Conservation (phyloP, 768 basidiomycete genomes). For the Antrodiella citrinella region DNA sequence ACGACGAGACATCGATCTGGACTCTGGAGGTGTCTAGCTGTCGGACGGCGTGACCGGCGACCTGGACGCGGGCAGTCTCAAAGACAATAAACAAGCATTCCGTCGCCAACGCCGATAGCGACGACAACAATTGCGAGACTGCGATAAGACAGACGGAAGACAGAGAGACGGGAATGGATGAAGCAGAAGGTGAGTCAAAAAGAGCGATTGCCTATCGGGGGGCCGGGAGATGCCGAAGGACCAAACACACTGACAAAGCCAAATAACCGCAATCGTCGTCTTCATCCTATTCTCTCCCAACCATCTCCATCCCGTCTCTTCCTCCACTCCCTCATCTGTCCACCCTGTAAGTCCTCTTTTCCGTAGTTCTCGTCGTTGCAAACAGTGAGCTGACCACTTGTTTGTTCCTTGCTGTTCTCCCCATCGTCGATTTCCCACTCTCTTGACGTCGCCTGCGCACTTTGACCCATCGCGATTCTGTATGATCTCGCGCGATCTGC, state of each 20-base stretch:
- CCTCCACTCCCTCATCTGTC: neutral
- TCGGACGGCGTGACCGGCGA: too few relatives aligned
- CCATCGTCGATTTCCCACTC: slow-evolving; percentile 1
- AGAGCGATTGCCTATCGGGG: neutral
- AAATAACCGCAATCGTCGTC: neutral
- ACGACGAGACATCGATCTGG: too few relatives aligned
- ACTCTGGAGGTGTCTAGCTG: too few relatives aligned
- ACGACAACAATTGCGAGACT: too few relatives aligned
- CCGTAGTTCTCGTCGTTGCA: slow-evolving; percentile 1
- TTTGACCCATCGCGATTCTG: slow-evolving; percentile 31
- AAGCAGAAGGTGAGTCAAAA: neutral
- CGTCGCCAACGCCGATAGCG: too few relatives aligned
- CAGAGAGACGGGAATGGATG: neutral
- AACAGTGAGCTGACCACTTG: neutral
- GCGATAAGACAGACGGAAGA: neutral
- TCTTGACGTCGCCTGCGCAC: slow-evolving; percentile 4
- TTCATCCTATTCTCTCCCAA: neutral
- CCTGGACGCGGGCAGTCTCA: too few relatives aligned
- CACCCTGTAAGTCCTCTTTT: slow-evolving; percentile 11
- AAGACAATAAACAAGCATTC: too few relatives aligned
- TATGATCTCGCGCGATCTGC: slow-evolving; percentile 9
- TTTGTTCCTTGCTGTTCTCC: neutral
- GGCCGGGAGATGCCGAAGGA: neutral
- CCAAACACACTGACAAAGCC: slow-evolving; percentile 2
- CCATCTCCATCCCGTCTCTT: slow-evolving; percentile 21